These are phyloP conservation scores for Eleusine coracana DNA, from an alignment of 176 grass and related monocot genomes.

Conservation along the genomic window DNA sequence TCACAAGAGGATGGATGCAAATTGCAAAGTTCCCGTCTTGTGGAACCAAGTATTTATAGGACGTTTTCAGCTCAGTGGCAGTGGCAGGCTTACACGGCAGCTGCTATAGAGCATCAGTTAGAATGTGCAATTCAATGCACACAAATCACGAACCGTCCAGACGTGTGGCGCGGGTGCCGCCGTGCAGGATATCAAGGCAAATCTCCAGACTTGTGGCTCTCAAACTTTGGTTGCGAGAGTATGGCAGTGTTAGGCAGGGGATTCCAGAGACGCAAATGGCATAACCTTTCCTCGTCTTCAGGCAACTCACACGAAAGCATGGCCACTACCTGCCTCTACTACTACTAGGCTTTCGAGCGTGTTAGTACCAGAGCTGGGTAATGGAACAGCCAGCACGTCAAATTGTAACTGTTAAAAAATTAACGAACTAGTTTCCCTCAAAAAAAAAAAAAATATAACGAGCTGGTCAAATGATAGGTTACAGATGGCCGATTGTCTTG, in stretches of 20 bases:
- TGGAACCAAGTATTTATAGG: conserved; percentile 6
- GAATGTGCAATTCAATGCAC: conserved; percentile 31
- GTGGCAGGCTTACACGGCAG: not conserved
- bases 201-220: conserved; percentile 35
- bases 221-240: not conserved
- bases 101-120: conserved; percentile 4
- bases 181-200: conserved; percentile 14
- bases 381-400: conserved; percentile 20
- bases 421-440: not conserved
- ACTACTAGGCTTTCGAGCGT: not conserved
- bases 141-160: conserved; percentile 10
- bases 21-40: no score
- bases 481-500: not conserved
- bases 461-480: not conserved
- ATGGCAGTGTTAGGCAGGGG: conserved; percentile 34
- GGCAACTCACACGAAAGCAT: conserved; percentile 32
- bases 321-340: conserved; percentile 1
- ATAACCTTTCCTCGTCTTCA: conserved; percentile 25
- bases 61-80: not conserved
- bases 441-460: no score
- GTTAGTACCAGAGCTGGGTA: not conserved
- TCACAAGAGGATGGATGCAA: not conserved
- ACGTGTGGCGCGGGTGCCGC: conserved; percentile 10
- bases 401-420: not conserved
- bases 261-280: conserved; percentile 33